A percentile compares a stretch with the other conserved stretches of the same genome.
Evolutionary conservation across 805 yeast genomes (phyloP).

Genomic region (Sugiyamaella floridensis): DNA sequence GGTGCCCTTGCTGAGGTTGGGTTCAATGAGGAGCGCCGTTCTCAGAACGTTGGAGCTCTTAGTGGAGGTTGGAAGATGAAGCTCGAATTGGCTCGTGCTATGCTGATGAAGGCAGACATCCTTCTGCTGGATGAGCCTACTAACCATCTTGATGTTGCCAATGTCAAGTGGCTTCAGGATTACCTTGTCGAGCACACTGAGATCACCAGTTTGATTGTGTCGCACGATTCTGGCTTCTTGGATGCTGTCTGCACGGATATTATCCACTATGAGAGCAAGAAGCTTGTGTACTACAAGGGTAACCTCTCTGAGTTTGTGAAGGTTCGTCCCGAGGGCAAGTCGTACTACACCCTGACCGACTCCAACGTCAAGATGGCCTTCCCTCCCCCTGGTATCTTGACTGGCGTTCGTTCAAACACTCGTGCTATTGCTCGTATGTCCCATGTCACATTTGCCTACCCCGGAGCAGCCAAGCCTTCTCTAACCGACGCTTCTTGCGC

Average conservation of each 20-base stretch:
- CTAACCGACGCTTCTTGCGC: conserved; percentile 75
- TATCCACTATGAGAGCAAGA: conserved; percentile 92
- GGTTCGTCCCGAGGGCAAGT: conserved; percentile 91
- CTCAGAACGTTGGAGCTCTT: conserved; percentile 85
- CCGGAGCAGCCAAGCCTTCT: conserved; percentile 83
- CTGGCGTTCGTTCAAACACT: conserved; percentile 95
- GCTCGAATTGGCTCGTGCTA: conserved; percentile 95
- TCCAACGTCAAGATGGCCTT: conserved; percentile 92
- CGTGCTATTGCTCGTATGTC: conserved; percentile 87
- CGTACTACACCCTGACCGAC: conserved; percentile 90
- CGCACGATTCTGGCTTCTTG: conserved; percentile 95
- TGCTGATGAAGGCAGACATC: conserved; percentile 95
- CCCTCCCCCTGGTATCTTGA: conserved; percentile 96
- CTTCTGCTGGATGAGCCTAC: conserved; percentile 96
- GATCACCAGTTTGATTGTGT: conserved; percentile 90
- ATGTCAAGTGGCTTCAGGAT: conserved; percentile 90
- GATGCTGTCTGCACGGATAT: conserved; percentile 95
- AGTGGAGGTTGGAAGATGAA: conserved; percentile 99
- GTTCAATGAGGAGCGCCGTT: conserved; percentile 81
- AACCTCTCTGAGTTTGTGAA: conserved; percentile 87
- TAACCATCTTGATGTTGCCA: conserved; percentile 90
- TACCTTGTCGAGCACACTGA: conserved; percentile 75
- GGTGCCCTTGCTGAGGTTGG: conserved; percentile 79
- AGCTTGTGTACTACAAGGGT: conserved; percentile 92
- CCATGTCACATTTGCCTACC: conserved; percentile 81